Evolutionary conservation across 495 filamentous ascomycete genomes (phyloP).

Genomic region (Aspergillus heteromorphus): DNA sequence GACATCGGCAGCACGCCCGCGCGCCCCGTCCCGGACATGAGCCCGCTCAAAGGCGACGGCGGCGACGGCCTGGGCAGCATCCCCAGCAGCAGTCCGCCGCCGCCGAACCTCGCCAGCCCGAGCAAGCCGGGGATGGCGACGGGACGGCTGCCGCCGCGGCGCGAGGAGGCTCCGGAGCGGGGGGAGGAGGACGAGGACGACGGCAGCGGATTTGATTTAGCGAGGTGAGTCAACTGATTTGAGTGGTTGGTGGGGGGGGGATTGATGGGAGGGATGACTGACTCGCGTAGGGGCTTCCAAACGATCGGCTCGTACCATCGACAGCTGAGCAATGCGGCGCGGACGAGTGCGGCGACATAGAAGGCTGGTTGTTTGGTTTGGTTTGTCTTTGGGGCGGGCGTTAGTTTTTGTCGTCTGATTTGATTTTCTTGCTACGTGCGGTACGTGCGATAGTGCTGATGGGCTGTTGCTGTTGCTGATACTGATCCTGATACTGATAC

Average conservation of each 20-base stretch:
- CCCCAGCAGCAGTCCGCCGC: constrained; percentile 63
- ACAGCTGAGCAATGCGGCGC: constrained; percentile 43
- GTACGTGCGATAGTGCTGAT: too few species aligned
- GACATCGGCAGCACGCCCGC: constrained; percentile 71
- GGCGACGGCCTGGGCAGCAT: constrained; percentile 44
- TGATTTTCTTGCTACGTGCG: too few species aligned
- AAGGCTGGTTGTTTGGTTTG: too few species aligned
- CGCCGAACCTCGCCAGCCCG: constrained; percentile 43
- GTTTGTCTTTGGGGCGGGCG: too few species aligned
- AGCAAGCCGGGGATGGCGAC: constrained; percentile 38
- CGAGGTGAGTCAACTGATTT: constrained; percentile 62
- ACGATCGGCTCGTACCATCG: constrained; percentile 64
- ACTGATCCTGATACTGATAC: too few species aligned
- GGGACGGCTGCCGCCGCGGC: constrained; percentile 32
- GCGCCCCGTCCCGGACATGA: constrained; percentile 54
- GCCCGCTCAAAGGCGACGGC: constrained; percentile 50
- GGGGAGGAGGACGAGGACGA: constrained; percentile 45
- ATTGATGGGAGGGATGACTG: too few species aligned
- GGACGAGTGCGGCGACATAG: constrained; percentile 25
- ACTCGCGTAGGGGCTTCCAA: constrained; percentile 57
- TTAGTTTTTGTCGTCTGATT: too few species aligned
- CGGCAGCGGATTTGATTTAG: constrained; percentile 59
- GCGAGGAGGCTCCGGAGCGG: constrained; percentile 21
- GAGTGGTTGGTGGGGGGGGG: too few species aligned
- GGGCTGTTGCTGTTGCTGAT: too few species aligned